Percentiles rank a stretch among this genome's conserved stretches.
These are phyloP conservation scores for Rosa chinensis DNA, from an alignment of 306 rosid genomes.

Conservation along the genomic window DNA sequence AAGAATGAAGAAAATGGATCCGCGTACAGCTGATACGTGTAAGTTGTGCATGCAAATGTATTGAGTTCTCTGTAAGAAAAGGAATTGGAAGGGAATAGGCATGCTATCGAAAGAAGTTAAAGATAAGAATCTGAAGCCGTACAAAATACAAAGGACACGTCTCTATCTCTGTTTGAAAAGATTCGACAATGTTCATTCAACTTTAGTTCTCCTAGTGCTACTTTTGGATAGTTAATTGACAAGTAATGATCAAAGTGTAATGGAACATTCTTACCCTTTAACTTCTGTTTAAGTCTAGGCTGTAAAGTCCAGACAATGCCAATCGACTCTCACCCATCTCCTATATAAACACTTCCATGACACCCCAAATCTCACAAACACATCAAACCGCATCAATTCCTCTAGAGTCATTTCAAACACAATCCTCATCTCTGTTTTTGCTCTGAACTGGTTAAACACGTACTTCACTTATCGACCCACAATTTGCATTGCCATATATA, in stretches of 20 bases:
- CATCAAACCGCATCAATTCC: slow-evolving; percentile 25
- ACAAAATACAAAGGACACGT: slow-evolving; percentile 40
- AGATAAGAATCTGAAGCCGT: slow-evolving; percentile 34
- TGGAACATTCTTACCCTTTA: too few relatives aligned
- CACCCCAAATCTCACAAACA: slow-evolving; percentile 16
- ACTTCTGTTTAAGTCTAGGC: too few relatives aligned
- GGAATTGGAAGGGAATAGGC: too few relatives aligned
- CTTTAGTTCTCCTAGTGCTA: too few relatives aligned
- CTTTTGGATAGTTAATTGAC: too few relatives aligned
- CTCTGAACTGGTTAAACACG: not conserved
- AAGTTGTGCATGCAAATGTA: too few relatives aligned
- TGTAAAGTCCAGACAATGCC: slow-evolving; percentile 14
- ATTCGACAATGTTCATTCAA: slow-evolving; percentile 38
- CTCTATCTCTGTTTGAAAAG: slow-evolving; percentile 43
- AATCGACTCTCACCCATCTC: slow-evolving; percentile 26
- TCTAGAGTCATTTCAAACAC: not conserved
- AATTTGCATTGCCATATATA: not conserved
- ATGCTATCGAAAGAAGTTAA: not conserved
- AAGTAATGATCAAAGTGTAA: too few relatives aligned
- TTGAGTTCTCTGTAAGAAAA: too few relatives aligned
- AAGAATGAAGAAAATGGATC: too few relatives aligned
- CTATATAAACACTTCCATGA: slow-evolving; percentile 54
- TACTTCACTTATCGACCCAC: not conserved
- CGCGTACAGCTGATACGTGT: too few relatives aligned
- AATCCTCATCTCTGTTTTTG: not conserved